Percentiles rank a stretch among this genome's conserved stretches.
Conservation (phyloP, 192 early-diverging fungal genomes). For the Linnemannia schmuckeri region DNA sequence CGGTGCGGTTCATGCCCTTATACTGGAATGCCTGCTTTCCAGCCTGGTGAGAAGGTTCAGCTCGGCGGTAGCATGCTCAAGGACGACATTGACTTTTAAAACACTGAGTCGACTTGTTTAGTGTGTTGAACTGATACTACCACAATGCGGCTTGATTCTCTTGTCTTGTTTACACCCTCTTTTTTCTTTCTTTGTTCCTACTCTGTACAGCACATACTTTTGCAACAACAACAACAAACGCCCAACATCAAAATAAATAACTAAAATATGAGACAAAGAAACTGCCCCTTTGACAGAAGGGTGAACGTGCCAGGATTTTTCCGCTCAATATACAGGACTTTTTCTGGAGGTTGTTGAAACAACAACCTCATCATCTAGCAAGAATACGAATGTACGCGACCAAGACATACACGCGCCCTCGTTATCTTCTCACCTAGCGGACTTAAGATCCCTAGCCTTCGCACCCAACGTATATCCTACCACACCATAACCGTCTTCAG, state of each 20-base stretch:
- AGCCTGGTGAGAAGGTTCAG: slow-evolving; percentile 93
- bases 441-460: no score
- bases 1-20: slow-evolving; percentile 96
- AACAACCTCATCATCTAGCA: no score
- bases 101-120: neutral
- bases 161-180: neutral
- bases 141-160: neutral
- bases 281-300: neutral
- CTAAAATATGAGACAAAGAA: neutral
- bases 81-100: slow-evolving; percentile 73
- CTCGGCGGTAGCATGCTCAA: slow-evolving; percentile 83
- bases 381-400: no score
- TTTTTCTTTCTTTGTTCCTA: neutral
- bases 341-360: no score
- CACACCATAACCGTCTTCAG: no score
- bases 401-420: no score
- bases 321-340: no score
- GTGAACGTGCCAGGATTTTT: no score
- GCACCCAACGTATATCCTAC: no score
- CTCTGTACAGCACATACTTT: neutral
- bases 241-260: neutral
- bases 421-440: no score
- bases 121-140: neutral
- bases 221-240: slow-evolving; percentile 1
- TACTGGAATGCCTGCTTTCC: slow-evolving; percentile 96